phyloP scores from a whole-genome alignment of 2,329 filamentous ascomycete genomes.

The Phaeosphaeria sp. region DNA sequence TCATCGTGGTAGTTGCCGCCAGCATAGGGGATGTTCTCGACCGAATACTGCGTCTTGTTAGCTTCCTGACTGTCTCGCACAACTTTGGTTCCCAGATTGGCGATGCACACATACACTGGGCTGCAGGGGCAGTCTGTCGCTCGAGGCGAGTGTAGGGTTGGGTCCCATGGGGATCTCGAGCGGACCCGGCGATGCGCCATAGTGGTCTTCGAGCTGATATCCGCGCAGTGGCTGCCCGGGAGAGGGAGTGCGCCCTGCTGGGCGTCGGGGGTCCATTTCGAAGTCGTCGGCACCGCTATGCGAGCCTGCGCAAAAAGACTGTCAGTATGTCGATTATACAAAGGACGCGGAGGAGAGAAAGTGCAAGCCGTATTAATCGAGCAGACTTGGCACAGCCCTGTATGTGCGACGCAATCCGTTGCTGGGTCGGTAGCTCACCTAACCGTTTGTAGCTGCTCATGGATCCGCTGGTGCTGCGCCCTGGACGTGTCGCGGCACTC shows the following conservation, averaged over 20 bases:
- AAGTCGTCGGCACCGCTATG: conserved; percentile 32
- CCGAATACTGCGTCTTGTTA: conserved; percentile 64
- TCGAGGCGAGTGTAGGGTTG: conserved; percentile 63
- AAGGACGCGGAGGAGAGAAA: neutral
- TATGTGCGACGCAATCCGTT: conserved; percentile 8
- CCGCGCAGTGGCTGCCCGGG: conserved; percentile 76
- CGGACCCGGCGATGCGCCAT: conserved; percentile 60
- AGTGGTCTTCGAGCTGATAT: conserved; percentile 85
- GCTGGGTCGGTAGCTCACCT: conserved; percentile 36
- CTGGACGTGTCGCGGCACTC: conserved; percentile 23
- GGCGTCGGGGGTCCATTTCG: conserved; percentile 60
- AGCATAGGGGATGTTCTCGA: conserved; percentile 71
- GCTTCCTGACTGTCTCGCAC: neutral
- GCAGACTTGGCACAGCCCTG: conserved; percentile 15
- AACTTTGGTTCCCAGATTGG: neutral
- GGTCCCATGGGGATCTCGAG: conserved; percentile 74
- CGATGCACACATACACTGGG: conserved; percentile 70
- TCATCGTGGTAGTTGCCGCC: conserved; percentile 66
- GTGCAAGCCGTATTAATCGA: neutral
- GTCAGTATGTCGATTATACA: conserved; percentile 14
- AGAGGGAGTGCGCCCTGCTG: conserved; percentile 67
- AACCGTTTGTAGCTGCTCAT: conserved; percentile 48
- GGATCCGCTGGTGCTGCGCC: conserved; percentile 29
- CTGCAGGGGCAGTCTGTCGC: conserved; percentile 81
- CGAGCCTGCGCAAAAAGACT: conserved; percentile 26